Percentiles rank a stretch among this genome's conserved stretches.
Evolutionary conservation across 2,329 filamentous ascomycete species (phyloP).

Genomic region (Fonsecaea pugnacius): DNA sequence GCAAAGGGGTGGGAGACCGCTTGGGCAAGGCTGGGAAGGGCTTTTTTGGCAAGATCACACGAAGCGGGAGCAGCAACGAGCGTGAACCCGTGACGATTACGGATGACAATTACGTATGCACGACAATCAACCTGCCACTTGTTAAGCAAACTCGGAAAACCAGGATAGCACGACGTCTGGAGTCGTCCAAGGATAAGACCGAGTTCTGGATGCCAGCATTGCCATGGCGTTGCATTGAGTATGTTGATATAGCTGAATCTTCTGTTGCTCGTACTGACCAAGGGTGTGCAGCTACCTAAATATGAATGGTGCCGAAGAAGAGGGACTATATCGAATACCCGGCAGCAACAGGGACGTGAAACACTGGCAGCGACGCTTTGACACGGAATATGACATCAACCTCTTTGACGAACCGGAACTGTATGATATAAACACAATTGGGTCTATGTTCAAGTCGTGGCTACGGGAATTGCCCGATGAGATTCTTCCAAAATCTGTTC

Average conservation of each 20-base stretch:
- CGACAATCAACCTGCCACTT: constrained; percentile 82
- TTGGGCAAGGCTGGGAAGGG: constrained; percentile 76
- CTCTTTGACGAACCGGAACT: constrained; percentile 84
- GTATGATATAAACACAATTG: constrained; percentile 95
- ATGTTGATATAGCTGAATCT: constrained; percentile 41
- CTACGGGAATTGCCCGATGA: constrained; percentile 92
- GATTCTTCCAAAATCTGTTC: constrained; percentile 81
- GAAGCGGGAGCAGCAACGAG: constrained; percentile 70
- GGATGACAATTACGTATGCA: constrained; percentile 81
- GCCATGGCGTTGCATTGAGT: constrained; percentile 92
- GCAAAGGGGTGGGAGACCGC: constrained; percentile 73
- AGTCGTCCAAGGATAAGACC: constrained; percentile 89
- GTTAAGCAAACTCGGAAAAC: constrained; percentile 89
- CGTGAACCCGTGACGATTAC: constrained; percentile 65
- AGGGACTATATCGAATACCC: constrained; percentile 89
- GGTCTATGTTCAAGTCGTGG: constrained; percentile 96
- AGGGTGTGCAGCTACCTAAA: constrained; percentile 72
- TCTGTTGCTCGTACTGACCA: constrained; percentile 20
- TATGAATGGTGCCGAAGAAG: constrained; percentile 90
- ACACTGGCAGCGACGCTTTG: constrained; percentile 90
- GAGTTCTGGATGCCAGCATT: constrained; percentile 99
- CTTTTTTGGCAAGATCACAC: constrained; percentile 76
- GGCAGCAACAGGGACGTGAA: constrained; percentile 89
- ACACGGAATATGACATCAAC: constrained; percentile 84
- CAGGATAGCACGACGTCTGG: constrained; percentile 84